Evolutionary conservation across 352 stramenopile genomes (phyloP), one percentile per base, ranked within the genome.

Genomic region (Poterioochromonas sp.): DNA sequence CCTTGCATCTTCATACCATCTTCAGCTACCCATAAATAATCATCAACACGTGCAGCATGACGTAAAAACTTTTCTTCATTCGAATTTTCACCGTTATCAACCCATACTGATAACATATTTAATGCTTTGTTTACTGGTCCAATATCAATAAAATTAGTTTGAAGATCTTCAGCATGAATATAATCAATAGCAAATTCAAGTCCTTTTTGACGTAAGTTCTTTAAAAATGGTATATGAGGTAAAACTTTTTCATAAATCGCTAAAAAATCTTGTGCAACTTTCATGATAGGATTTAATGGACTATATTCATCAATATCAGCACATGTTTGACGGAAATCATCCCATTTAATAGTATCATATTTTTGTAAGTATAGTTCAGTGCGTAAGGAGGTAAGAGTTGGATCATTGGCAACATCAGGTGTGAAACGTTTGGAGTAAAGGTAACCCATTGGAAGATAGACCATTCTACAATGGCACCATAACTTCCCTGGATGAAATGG

Each of bases 1-100:
- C 91, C 91, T 41, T 93, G 88, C 90, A 96, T 94, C 85, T 95
- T 95, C 83, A 96, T 87, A 22, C 91, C 91, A 85, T 96, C 91
- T 85, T 96, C 91, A 11, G 90, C 90, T 43, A 96, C 82, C 90
- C 90, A 96, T 15, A 96, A 80, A 82, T 95, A 96, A 83, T 96
- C 91, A 53, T 85, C 81, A n/a, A 95, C 81, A 54, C 91, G 82
- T 64, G 85, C 84, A 34, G 92, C 84, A 78, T 96, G 91, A 40
- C 83, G 83, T 29, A 84, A 73, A 77, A 90, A 88, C 2, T 79
- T 64, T 34, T 85, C 76, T 29, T 58, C 76, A 37, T 68, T 78
- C 40, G 64, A 64, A 34, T 86, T 71, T 37, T 78, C 73, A 26
- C 79, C 81, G 54, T 79, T 54, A 37, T 53, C 64, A 26, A 82